Evolutionary conservation across 192 early-diverging fungal species (phyloP), one percentile per base, ranked within the genome.

Genomic region (Spizellomyces punctatus): DNA sequence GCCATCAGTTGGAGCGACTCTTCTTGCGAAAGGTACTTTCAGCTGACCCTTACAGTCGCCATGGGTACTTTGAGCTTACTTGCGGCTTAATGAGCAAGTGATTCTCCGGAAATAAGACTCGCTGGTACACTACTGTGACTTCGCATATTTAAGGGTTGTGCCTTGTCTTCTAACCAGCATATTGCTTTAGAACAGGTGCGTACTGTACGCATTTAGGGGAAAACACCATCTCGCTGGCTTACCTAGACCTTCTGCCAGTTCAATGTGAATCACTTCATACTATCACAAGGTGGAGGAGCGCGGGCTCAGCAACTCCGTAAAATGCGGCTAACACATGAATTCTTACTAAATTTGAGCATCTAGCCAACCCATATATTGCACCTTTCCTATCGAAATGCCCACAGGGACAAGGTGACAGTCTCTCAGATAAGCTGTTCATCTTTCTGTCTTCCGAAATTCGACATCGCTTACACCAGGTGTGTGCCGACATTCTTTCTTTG

Each of bases 211-310:
- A 36, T 36, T 36, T 36, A 36, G 27, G 27, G 27, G 3, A 36
- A 36, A 36, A 36, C 27, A 36, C 27, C 27, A 36, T 36, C 27
- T 36, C 27, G 27, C 27, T 36, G 1, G 27, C 27, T 36, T 36
- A 36, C 27, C 27, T 36, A 36, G 27, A 36, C 27, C 27, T 36
- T 36, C 27, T 36, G 27, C 27, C 78, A 92, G 10, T 93, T 94
- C 64, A 93, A 94, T 65, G 91, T 92, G 16, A 94, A 94, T 72
- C 91, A 94, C 63, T 90, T 91, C 69, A 93, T 94, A 59, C 82
- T 93, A 4, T 93, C 91, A 1, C 88, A 93, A 9, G 50, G 50
- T 54, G 17, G 50, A 36, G 27, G 27, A 36, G 27, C 27, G 3
- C 27, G 27, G 27, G 27, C 14, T 54, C 50, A 12, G 17, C 50